These are phyloP conservation scores for Chenopodium quinoa DNA, from an alignment of 148 eudicot genomes.

Conservation along the genomic window DNA sequence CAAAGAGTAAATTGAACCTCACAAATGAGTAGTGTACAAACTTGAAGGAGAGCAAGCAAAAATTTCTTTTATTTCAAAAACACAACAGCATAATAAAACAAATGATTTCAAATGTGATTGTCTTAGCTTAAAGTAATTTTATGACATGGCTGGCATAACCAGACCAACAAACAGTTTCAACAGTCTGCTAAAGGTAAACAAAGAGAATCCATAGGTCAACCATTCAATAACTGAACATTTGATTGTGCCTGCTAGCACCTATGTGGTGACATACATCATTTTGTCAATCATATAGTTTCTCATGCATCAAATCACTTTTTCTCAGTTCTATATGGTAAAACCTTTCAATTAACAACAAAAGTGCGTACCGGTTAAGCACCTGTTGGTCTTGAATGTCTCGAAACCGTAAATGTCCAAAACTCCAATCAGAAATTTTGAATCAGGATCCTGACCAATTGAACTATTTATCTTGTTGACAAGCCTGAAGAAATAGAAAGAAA, in stretches of 20 bases:
- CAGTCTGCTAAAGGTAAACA: not conserved
- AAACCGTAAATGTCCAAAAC: constrained; percentile 97
- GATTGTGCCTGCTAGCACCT: not conserved
- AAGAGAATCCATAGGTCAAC: not conserved
- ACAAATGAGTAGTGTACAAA: constrained; percentile 10
- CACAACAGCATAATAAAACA: not conserved
- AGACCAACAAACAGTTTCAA: not conserved
- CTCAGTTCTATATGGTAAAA: constrained; percentile 31
- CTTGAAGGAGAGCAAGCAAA: not conserved
- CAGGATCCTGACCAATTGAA: constrained; percentile 96
- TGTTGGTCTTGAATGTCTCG: constrained; percentile 99
- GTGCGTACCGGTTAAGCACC: constrained; percentile 99
- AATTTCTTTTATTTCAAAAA: not conserved
- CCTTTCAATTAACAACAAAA: constrained; percentile 39
- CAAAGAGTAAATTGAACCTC: constrained; percentile 29
- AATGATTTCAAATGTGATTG: not conserved
- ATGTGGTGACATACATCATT: constrained; percentile 2
- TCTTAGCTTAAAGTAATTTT: constrained; percentile 9
- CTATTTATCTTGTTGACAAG: constrained; percentile 90
- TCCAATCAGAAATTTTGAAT: constrained; percentile 76
- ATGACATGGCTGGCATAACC: not conserved
- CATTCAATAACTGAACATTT: not conserved
- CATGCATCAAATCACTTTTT: constrained; percentile 10
- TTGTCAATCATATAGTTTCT: not conserved
- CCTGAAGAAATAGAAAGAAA: constrained; percentile 46